phyloP scores from a whole-genome alignment of 139 green algal species.

The Volvox africanus region DNA sequence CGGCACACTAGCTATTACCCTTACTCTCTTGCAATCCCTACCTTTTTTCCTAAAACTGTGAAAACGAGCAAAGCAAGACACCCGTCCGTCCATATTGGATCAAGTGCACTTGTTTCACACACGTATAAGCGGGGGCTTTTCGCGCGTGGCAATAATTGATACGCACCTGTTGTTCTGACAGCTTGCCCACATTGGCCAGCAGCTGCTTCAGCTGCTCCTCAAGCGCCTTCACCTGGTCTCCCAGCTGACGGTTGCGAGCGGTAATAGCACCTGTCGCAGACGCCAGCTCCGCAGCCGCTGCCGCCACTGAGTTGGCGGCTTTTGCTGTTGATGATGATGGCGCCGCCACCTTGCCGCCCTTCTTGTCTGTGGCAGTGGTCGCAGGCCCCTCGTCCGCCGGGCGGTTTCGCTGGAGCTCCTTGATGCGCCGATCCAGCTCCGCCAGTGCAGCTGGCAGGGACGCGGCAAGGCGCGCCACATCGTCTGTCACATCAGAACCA shows the following conservation, averaged over 20 bases:
- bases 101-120: no score
- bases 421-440: neutral
- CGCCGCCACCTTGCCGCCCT: neutral
- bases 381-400: neutral
- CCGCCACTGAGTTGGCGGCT: neutral
- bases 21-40: no score
- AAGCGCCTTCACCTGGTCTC: no score
- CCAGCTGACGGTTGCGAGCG: no score
- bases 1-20: no score
- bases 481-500: neutral
- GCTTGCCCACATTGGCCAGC: neutral
- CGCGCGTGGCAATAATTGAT: no score
- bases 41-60: no score
- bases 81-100: no score
- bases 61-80: no score
- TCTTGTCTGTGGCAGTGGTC: no score
- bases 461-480: neutral
- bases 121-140: no score
- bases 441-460: neutral
- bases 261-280: no score
- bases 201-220: slow-evolving; percentile 1
- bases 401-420: neutral
- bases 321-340: neutral
- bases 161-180: neutral
- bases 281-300: neutral